A percentile compares a stretch with the other conserved stretches of the same genome.
phyloP scores from a whole-genome alignment of 1,139 yeast genomes.

The Nakaseomyces glabratus region DNA sequence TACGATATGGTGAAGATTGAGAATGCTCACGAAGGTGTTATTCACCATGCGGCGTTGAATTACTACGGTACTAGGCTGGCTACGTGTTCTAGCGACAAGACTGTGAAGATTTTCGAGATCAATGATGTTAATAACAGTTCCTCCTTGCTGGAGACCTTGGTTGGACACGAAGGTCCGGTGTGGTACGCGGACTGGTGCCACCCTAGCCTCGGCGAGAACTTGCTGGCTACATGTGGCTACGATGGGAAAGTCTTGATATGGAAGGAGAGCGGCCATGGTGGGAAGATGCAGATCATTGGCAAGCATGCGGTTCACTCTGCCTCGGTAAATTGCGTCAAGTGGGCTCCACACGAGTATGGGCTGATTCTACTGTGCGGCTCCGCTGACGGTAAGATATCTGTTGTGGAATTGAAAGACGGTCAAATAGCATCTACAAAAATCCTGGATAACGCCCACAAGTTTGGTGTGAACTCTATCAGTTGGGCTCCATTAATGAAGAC shows the following conservation, averaged over 20 bases:
- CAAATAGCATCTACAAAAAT: slow-evolving; percentile 57
- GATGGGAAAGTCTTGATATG: slow-evolving; percentile 92
- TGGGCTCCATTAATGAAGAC: slow-evolving; percentile 84
- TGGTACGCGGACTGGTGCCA: slow-evolving; percentile 99
- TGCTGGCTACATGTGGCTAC: slow-evolving; percentile 88
- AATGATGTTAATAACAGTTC: slow-evolving; percentile 64
- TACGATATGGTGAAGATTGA: slow-evolving; percentile 53
- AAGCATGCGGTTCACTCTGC: slow-evolving; percentile 87
- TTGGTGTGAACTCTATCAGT: slow-evolving; percentile 88
- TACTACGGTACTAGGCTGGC: slow-evolving; percentile 94
- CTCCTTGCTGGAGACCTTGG: slow-evolving; percentile 67
- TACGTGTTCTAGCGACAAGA: slow-evolving; percentile 89
- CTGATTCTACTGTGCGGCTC: slow-evolving; percentile 86
- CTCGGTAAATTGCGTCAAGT: slow-evolving; percentile 83
- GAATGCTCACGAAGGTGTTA: slow-evolving; percentile 78
- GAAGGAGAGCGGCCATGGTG: slow-evolving; percentile 92
- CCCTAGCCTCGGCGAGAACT: slow-evolving; percentile 87
- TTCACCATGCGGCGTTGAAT: slow-evolving; percentile 95
- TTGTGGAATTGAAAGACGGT: slow-evolving; percentile 85
- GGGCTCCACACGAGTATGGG: slow-evolving; percentile 98
- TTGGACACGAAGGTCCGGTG: slow-evolving; percentile 94
- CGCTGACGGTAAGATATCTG: slow-evolving; percentile 88
- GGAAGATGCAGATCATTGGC: slow-evolving; percentile 79
- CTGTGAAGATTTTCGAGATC: slow-evolving; percentile 85
- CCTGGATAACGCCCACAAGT: slow-evolving; percentile 62